Base-by-base conservation (phyloP, 2,329 filamentous ascomycete genomes). In the Aspergillus puulaauensis region DNA sequence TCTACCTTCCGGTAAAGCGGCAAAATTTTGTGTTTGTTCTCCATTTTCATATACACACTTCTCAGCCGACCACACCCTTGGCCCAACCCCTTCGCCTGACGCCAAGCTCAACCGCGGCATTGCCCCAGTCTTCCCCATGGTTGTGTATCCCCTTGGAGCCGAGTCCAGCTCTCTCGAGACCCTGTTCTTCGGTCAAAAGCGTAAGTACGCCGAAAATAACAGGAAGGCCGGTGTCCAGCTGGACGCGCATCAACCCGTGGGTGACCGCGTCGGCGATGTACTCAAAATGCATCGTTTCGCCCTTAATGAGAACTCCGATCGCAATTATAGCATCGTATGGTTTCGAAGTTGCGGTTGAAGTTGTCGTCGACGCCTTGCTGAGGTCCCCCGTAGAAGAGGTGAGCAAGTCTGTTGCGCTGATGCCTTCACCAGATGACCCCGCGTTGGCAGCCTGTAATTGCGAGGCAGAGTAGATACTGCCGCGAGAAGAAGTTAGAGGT, bases 261-360 rank as follows among this genome's bases (percentile, higher is more conserved):
- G 87, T 91, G 6, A 96, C 92, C 41, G 91, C 86, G 64, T 98
- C 95, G 43, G 93, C 85, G 68, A 99, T 99, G 79, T 99, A 98
- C 79, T 99, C 95, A 71, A 99, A 99, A 79, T 99, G 95, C 92
- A 97, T 97, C 6, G 95, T 98, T 78, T 96, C 90, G 74, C 95
- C 95, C 81, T 99, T 99, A 80, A 99, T 97, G 60, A 99, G 85
- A 56, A 96, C 93, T 56, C 95, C 95, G 66, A 99, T 90, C 53
- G 95, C 92, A 65, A 99, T 93, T 63, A 99, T 87, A 61, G 95
- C 95, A 72, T 98, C 93, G 69, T 98, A 98, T 19, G 91, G 86
- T 50, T 73, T 70, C 19, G 75, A 68, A 3, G 68, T 52, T 3
- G 77, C 65, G 3, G 77, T 69, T 31, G 73, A 61, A 47, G 75